phyloP scores from a whole-genome alignment of 129 eudicot genomes.

The Flaveria sonorensis region DNA sequence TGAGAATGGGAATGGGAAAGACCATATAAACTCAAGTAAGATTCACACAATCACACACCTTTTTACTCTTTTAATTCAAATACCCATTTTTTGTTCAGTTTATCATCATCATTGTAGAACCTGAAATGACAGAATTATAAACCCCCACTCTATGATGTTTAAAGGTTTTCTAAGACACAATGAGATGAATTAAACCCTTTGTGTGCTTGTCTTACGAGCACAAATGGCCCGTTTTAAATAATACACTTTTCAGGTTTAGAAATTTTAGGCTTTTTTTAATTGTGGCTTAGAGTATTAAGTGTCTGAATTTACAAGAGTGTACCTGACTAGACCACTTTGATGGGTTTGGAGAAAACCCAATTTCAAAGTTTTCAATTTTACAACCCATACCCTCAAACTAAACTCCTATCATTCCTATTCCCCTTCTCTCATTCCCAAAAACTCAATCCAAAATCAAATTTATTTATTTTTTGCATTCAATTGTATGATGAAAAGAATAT shows the following conservation, averaged over 20 bases:
- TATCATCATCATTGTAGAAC: neutral
- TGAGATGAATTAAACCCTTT: neutral
- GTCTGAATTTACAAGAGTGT: neutral
- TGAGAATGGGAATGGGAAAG: neutral
- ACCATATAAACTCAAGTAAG: neutral
- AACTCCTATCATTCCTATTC: neutral
- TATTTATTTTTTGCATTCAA: constrained; percentile 45
- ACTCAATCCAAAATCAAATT: neutral
- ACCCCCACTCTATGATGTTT: neutral
- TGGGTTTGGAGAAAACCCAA: neutral
- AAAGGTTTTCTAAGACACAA: neutral
- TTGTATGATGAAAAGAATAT: constrained; percentile 44
- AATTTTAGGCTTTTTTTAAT: neutral
- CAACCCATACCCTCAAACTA: neutral
- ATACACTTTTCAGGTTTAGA: neutral
- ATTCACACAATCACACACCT: neutral
- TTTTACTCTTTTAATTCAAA: neutral
- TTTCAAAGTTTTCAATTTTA: neutral
- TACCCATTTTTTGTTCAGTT: neutral
- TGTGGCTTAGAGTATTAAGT: neutral
- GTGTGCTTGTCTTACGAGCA: neutral
- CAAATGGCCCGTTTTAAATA: neutral
- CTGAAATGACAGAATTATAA: neutral
- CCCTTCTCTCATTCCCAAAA: neutral
- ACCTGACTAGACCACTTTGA: neutral